Evolutionary conservation across 176 grass and related monocot genomes (phyloP).

Genomic region (Typha latifolia): DNA sequence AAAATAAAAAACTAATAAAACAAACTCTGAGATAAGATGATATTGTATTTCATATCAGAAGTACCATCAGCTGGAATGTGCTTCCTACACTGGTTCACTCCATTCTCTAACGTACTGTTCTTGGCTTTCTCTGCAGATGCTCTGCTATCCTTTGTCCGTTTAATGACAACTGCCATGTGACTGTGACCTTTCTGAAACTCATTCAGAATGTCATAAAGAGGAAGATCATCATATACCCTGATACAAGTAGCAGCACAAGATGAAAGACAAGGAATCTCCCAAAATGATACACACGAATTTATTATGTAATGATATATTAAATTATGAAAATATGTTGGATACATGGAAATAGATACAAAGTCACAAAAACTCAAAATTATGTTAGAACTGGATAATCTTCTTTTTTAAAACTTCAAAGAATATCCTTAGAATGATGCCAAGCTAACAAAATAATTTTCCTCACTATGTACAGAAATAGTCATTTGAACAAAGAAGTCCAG

Average conservation of each 20-base stretch:
- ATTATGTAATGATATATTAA: too few relatives aligned
- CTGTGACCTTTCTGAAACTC: constrained; percentile 99
- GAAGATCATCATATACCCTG: constrained; percentile 92
- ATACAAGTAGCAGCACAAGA: constrained; percentile 18
- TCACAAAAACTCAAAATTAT: too few relatives aligned
- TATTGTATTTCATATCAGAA: constrained; percentile 9
- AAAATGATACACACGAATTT: neutral
- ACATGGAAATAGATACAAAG: too few relatives aligned
- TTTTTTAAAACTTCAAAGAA: too few relatives aligned
- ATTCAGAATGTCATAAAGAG: constrained; percentile 97
- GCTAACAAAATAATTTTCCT: too few relatives aligned
- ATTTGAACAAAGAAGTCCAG: too few relatives aligned
- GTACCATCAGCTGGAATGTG: constrained; percentile 44
- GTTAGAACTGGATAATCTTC: too few relatives aligned
- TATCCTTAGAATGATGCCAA: too few relatives aligned
- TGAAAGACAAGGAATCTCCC: too few relatives aligned
- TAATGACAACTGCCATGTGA: constrained; percentile 95
- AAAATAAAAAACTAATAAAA: constrained; percentile 1
- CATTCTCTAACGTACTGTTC: constrained; percentile 34
- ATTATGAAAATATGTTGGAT: too few relatives aligned
- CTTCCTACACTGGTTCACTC: constrained; percentile 29
- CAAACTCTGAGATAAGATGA: constrained; percentile 11
- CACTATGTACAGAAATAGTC: too few relatives aligned
- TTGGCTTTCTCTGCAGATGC: constrained; percentile 40
- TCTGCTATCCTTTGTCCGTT: constrained; percentile 45